These are phyloP conservation scores for Ottelia alismoides DNA, from an alignment of 106 monocot species.

Conservation along the genomic window DNA sequence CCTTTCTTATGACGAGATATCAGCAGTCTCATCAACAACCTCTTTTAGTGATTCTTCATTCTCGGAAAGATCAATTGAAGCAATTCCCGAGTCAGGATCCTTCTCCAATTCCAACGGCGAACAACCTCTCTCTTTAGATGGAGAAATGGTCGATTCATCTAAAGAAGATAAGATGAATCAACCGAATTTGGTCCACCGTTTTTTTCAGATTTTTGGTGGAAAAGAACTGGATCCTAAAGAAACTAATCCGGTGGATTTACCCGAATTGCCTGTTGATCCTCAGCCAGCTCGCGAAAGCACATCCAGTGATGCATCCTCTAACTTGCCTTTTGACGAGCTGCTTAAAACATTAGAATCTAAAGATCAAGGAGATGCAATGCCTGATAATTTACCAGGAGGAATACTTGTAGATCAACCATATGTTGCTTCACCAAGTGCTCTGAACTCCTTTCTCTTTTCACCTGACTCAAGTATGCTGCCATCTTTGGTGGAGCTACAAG, in stretches of 20 bases:
- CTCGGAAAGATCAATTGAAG: too few species aligned
- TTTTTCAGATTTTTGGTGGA: conserved; percentile 28
- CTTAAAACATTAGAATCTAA: conserved; percentile 46
- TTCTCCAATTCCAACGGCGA: too few species aligned
- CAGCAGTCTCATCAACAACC: too few species aligned
- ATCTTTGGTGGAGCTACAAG: conserved; percentile 48
- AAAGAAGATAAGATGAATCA: conserved; percentile 27
- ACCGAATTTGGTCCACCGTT: conserved; percentile 26
- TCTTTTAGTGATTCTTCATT: too few species aligned
- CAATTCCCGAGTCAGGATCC: too few species aligned
- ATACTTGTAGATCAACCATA: conserved; percentile 66
- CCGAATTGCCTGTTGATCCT: too few species aligned
- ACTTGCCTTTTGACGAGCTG: conserved; percentile 36
- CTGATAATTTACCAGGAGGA: conserved; percentile 60
- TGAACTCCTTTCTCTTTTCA: conserved; percentile 68
- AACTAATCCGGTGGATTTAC: too few species aligned
- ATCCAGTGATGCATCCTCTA: conserved; percentile 20
- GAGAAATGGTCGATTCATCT: conserved; percentile 18
- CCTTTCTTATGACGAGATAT: conserved; percentile 12
- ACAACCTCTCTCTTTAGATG: too few species aligned
- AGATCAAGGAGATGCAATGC: conserved; percentile 47
- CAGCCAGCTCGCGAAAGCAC: not conserved
- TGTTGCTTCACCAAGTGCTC: conserved; percentile 25
- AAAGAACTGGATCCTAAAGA: conserved; percentile 13
- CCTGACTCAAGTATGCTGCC: conserved; percentile 36